Evolutionary conservation across 306 rosid genomes (phyloP), one percentile per base, ranked within the genome.

Genomic region (Castanea mollissima): DNA sequence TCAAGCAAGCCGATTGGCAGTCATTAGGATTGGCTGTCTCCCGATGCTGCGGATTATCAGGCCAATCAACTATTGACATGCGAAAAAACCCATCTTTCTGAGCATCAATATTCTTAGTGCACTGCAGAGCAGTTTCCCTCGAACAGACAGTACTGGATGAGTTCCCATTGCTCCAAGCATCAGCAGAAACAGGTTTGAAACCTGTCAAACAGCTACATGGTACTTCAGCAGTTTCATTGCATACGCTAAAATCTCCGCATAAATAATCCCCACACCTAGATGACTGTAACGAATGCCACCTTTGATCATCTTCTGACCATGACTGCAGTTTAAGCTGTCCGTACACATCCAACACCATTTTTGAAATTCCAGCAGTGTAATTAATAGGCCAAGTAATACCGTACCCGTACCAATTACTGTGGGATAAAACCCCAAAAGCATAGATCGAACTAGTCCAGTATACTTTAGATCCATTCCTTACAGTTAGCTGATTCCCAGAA

Each of bases 1-100:
- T 12, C 2, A 52, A 65, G 57, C 87, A 83, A 38, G 1, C 3
- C 8, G 18, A 54, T 76, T 55, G 52, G 58, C 81, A 80, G 12
- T 0, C 44, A 9, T 0, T 0, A 2, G 25, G 27, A 0, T 21
- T 15, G 6, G 55, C 25, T 18, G 3, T 14, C 31, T 16, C 35
- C 70, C 16, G 32, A 3, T 2, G 19, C 4, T 5, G 38, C 18
- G 1, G 46, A 31, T 64, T 6, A 6, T 1, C 7, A 4, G 70
- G 70, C 70, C 34, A 31, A 64, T 14, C 38, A 5, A 16, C 70
- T 16, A 6, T 6, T 29, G 46, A 0, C 18, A 64, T 15, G 11
- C 0, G 13, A 32, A 6, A 13, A 31, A 64, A 64, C 20, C 31
- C 12, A 58, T 20, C 5, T 58, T 58, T 20, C 32, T 31, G 2